Evolutionary conservation across 2,329 filamentous ascomycete genomes (phyloP), one percentile per base, ranked within the genome.

Genomic region (Botrytis sinoallii): DNA sequence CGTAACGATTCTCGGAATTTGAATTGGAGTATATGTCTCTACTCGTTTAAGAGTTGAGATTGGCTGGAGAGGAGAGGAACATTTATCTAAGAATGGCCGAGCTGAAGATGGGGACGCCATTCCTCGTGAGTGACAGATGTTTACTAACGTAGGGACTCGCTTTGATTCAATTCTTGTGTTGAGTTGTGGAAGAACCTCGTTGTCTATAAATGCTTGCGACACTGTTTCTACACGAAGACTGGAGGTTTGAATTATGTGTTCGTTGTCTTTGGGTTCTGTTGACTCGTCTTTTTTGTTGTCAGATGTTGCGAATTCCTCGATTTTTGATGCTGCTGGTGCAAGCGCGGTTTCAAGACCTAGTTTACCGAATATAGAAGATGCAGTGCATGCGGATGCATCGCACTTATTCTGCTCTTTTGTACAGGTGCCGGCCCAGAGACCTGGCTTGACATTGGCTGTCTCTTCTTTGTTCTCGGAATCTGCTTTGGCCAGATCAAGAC

Each of bases 71-170:
- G 44, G 29, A 48, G 61, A 35, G 14, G 61, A 52, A 38, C 29
- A 67, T 44, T 16, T 38, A 18, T 67, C 20, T 16, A 67, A 18
- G 4, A 59, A 32, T 22, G 46, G 29, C 7, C 20, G 60, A 38
- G 46, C 40, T 55, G 70, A 59, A n/a, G 55, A 38, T 10, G 72
- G 40, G 18, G 75, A 68, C 75, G 77, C 76, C 32, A 78, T 55
- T 29, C 75, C 74, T 40, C 71, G 75, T 7, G 75, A 72, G 60
- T 79, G 76, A 67, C 78, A 78, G 7, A 78, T 74, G 32, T 78
- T 74, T 16, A 79, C 74, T 10, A 78, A 71, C 35, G 72, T 74
- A 16, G 73, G 72, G 46, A 76, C 73, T 32, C 63, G 52, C 73
- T 76, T 73, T 42, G 48, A 25, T 22, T 32, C 22, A n/a, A 14